Conservation (phyloP, 1,284 basidiomycete genomes). For the Trichosporon faecale region DNA sequence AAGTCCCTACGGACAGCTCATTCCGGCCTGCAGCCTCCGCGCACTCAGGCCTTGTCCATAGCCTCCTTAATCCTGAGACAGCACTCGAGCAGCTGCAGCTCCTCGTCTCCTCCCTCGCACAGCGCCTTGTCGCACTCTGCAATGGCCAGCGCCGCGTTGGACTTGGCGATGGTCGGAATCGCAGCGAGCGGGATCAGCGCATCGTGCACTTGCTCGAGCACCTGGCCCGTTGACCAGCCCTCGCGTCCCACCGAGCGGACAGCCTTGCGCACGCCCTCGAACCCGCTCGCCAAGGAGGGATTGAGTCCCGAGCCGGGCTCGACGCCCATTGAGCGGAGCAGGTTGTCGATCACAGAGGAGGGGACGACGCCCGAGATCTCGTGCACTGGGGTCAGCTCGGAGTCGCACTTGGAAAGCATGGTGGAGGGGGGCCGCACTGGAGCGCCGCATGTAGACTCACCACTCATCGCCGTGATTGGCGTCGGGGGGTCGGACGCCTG, state of each 20-base stretch:
- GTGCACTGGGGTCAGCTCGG: conserved; percentile 59
- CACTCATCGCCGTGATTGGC: conserved; percentile 62
- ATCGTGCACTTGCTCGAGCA: conserved; percentile 92
- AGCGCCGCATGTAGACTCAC: conserved; percentile 34
- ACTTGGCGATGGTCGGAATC: conserved; percentile 76
- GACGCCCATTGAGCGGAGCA: conserved; percentile 73
- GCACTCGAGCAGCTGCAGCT: conserved; percentile 88
- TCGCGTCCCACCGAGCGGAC: conserved; percentile 76
- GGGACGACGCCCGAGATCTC: conserved; percentile 98
- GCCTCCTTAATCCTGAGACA: conserved; percentile 73
- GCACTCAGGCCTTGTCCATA: conserved; percentile 30
- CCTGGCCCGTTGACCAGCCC: conserved; percentile 89
- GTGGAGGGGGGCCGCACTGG: not conserved
- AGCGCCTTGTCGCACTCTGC: conserved; percentile 96
- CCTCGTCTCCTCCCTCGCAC: conserved; percentile 97
- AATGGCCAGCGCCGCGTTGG: conserved; percentile 75
- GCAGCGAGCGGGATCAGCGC: conserved; percentile 77
- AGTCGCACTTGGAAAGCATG: not conserved
- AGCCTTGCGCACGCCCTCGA: conserved; percentile 67
- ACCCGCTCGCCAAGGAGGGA: conserved; percentile 61
- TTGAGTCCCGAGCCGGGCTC: conserved; percentile 56
- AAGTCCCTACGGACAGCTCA: no score
- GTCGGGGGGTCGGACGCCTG: conserved; percentile 66
- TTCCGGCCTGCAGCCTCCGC: no score
- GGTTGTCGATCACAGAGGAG: conserved; percentile 63